Evolutionary conservation across 352 stramenopile species (phyloP).

Genomic region (Globisporangium radiosum): DNA sequence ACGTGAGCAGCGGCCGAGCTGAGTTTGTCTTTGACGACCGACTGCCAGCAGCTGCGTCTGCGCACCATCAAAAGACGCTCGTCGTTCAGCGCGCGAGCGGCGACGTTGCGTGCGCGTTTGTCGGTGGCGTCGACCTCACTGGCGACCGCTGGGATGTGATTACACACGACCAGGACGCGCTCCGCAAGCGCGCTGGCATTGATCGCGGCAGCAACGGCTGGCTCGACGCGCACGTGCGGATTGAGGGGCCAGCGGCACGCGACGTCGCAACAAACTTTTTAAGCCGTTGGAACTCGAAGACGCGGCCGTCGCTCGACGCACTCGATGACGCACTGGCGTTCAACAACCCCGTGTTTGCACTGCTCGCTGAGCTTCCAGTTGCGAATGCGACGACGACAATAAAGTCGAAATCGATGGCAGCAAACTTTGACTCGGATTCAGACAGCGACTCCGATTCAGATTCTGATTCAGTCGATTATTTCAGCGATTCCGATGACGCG

Average conservation of each 20-base stretch:
- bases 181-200: slow-evolving; percentile 26
- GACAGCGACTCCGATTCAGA: too few relatives aligned
- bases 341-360: slow-evolving; percentile 25
- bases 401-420: background rate
- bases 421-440: slow-evolving; percentile 14
- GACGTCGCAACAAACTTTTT: slow-evolving; percentile 53
- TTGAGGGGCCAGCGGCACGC: slow-evolving; percentile 35
- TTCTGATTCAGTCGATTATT: too few relatives aligned
- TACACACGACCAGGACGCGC: slow-evolving; percentile 30
- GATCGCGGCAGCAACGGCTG: slow-evolving; percentile 39
- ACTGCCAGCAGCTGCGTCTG: slow-evolving; percentile 16
- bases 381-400: slow-evolving; percentile 24
- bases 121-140: slow-evolving; percentile 46
- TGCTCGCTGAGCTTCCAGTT: slow-evolving; percentile 21
- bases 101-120: slow-evolving; percentile 25
- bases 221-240: slow-evolving; percentile 39
- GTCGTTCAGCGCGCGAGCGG: slow-evolving; percentile 6
- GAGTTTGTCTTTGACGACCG: slow-evolving; percentile 45
- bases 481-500: background rate
- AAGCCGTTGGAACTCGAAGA: slow-evolving; percentile 41
- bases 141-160: slow-evolving; percentile 57
- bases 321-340: slow-evolving; percentile 35
- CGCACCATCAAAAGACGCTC: slow-evolving; percentile 48
- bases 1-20: slow-evolving; percentile 16
- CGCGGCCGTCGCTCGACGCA: slow-evolving; percentile 14